Evolutionary conservation across 768 basidiomycete genomes (phyloP), one percentile per base, ranked within the genome.

Genomic region (Pleurotus djamor): DNA sequence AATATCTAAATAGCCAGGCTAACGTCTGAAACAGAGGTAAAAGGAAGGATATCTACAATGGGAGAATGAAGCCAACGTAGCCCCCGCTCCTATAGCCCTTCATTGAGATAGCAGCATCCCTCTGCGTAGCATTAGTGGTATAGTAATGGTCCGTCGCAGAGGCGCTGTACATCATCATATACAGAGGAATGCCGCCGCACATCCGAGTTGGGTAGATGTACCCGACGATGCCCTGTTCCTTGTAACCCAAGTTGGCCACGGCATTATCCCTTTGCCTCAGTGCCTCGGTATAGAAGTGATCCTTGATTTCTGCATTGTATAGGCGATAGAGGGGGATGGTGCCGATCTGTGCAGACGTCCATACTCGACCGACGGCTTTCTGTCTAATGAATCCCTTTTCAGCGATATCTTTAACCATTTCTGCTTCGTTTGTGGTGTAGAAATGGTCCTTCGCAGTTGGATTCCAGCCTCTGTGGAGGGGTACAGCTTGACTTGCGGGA

Each of bases 381-480:
- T 41, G 38, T 41, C 38, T 41, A 41, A n/a, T 41, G 38, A 41
- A 41, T 10, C 38, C 38, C n/a, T 41, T 41, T 41, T 41, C 38
- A 41, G 38, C 38, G 38, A 41, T 41, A 41, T 41, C 38, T 41
- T n/a, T 9, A 41, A 41, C 34, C 48, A 45, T 47, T 48, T 57
- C 56, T 34, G n/a, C 43, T 16, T 12, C 44, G 32, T 28, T 47
- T 21, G 56, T 17, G 12, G 56, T 57, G 32, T 57, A 57, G 56
- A 47, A 57, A 33, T 57, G 56, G 41, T 57, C 56, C 16, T 47
- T 62, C 54, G 36, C 52, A 60, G 35, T 57, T 34, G 43, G 50
- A 57, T 45, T 62, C 52, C 16, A 64, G 38, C n/a, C 57, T 49
- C 52, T 35, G 52, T 64, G 13, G 44, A 55, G 52, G 58, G 51